Percentiles rank a stretch among this genome's conserved stretches.
phyloP scores from a whole-genome alignment of 2,329 filamentous ascomycete genomes.

The Fusarium sacchari region DNA sequence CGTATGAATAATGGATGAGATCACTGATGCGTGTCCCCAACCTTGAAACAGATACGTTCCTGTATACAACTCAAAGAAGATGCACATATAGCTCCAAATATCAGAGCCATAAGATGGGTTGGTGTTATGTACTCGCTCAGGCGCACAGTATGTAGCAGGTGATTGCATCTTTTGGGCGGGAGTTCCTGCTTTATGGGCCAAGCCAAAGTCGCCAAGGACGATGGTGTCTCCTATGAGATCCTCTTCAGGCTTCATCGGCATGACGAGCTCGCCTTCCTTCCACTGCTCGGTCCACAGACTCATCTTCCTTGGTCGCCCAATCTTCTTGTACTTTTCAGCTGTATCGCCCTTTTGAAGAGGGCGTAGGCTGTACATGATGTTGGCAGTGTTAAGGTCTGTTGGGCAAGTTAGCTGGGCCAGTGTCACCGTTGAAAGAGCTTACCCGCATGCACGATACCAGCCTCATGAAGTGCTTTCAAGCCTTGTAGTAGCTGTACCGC shows the following conservation, averaged over 20 bases:
- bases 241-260: neutral
- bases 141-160: neutral
- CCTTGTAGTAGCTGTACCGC: rapidly evolving
- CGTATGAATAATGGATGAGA: rapidly evolving
- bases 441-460: neutral
- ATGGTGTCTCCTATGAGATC: neutral
- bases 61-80: neutral
- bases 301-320: neutral
- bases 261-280: rapidly evolving
- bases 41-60: neutral
- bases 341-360: rapidly evolving
- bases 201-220: neutral
- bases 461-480: rapidly evolving
- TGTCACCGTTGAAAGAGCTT: too few relatives aligned
- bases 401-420: too few relatives aligned
- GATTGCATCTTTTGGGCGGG: neutral
- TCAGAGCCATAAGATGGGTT: neutral
- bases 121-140: neutral
- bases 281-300: neutral
- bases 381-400: neutral
- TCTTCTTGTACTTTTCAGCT: neutral
- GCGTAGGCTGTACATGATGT: neutral
- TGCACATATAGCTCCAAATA: neutral
- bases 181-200: neutral
- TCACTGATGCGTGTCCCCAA: neutral